phyloP scores from a whole-genome alignment of 345 rosid genomes.

The Aquilaria yunnanensis region DNA sequence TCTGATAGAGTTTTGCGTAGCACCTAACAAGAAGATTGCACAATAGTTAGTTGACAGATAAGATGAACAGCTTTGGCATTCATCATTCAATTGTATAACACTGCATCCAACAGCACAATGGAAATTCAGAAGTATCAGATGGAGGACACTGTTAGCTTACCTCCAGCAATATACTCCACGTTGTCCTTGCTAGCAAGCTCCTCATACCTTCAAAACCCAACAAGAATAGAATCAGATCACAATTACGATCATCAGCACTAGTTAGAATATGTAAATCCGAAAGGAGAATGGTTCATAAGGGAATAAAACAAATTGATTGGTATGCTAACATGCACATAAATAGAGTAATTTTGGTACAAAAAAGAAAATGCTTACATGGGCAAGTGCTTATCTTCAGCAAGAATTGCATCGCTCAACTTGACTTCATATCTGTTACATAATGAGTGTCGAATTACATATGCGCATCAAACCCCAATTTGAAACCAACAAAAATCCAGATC shows the following conservation, averaged over 20 bases:
- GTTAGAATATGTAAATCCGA: neutral
- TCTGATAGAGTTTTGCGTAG: constrained; percentile 90
- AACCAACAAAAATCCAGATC: too few relatives aligned
- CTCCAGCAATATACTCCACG: constrained; percentile 76
- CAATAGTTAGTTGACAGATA: neutral
- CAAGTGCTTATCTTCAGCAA: constrained; percentile 90
- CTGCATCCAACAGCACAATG: too few relatives aligned
- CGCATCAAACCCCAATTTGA: neutral
- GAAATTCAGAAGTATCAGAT: neutral
- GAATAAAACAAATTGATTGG: neutral
- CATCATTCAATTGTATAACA: neutral
- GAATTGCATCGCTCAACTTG: constrained; percentile 86
- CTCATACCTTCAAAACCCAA: constrained; percentile 40
- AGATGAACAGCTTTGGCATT: neutral
- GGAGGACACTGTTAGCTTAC: constrained; percentile 18
- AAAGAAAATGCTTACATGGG: constrained; percentile 56
- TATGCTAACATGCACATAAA: neutral
- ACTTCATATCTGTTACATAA: constrained; percentile 56
- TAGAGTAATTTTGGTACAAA: neutral
- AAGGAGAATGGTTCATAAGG: neutral
- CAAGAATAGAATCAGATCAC: constrained; percentile 1
- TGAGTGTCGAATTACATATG: neutral
- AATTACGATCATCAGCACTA: neutral
- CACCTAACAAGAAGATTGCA: constrained; percentile 31
- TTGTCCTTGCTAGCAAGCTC: constrained; percentile 37